Conservation (phyloP, 176 grass and related monocot genomes). For the Ananas comosus region DNA sequence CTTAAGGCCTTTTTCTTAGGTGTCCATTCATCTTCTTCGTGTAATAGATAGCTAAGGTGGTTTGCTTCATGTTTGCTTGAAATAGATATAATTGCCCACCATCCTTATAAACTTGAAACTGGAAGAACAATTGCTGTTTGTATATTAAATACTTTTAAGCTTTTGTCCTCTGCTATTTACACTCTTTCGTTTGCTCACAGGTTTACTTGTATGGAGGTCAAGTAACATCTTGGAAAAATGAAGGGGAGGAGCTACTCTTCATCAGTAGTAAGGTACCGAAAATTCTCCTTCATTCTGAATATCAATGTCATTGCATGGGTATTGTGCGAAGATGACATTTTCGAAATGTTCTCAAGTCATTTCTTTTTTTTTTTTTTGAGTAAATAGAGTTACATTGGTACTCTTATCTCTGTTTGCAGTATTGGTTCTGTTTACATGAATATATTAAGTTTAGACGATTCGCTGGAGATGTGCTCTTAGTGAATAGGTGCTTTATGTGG, state of each 20-base stretch:
- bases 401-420: background rate
- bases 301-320: background rate
- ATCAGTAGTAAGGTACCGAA: slow-evolving; percentile 52
- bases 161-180: slow-evolving; percentile 17
- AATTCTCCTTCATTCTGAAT: background rate
- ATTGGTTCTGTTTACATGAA: background rate
- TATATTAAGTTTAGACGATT: slow-evolving; percentile 1
- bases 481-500: background rate
- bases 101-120: background rate
- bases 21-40: too few species aligned
- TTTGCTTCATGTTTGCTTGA: too few species aligned
- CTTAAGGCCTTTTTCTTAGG: too few species aligned
- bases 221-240: slow-evolving; percentile 85
- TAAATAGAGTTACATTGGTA: background rate
- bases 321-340: background rate
- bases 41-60: too few species aligned
- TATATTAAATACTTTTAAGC: slow-evolving; percentile 4
- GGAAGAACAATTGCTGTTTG: background rate
- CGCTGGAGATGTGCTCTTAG: background rate
- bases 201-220: slow-evolving; percentile 64
- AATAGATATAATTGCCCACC: background rate
- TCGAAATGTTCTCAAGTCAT: background rate
- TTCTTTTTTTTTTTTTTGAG: too few species aligned
- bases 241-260: slow-evolving; percentile 63
- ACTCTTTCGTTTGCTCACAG: slow-evolving; percentile 22